Evolutionary conservation across 2,329 filamentous ascomycete species (phyloP).

Genomic region (Sporothrix pseudoabietina): DNA sequence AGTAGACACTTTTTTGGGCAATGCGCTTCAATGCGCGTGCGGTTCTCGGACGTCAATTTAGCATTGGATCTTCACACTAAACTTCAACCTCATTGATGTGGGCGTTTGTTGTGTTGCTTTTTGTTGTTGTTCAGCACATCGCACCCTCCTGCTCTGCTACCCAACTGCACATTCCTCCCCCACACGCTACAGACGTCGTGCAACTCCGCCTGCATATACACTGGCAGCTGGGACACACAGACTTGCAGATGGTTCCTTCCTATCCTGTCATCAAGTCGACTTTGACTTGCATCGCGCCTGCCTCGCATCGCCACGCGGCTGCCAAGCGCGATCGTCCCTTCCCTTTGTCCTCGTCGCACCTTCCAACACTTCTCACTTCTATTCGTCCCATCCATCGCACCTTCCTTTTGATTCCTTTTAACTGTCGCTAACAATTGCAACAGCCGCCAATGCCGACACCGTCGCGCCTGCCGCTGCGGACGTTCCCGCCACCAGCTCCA

Average conservation of each 20-base stretch:
- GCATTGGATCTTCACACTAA: background rate
- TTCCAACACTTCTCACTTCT: background rate
- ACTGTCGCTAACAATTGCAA: background rate
- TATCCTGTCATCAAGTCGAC: background rate
- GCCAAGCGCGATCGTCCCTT: conserved; percentile 4
- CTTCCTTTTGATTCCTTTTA: background rate
- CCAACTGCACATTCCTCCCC: conserved; percentile 4
- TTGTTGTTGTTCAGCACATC: background rate
- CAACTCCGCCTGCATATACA: background rate
- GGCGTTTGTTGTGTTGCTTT: background rate
- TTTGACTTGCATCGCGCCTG: background rate
- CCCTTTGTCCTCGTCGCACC: background rate
- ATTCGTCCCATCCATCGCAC: background rate
- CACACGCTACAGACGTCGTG: conserved; percentile 6
- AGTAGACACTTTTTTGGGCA: background rate
- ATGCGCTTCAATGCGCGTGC: background rate
- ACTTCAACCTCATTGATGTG: background rate
- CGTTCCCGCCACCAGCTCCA: conserved; percentile 20
- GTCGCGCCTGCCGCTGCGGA: conserved; percentile 32
- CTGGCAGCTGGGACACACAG: background rate
- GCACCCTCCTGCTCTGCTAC: conserved; percentile 5
- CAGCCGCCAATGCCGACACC: conserved; percentile 31
- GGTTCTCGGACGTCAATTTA: too few relatives aligned
- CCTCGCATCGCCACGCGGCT: background rate
- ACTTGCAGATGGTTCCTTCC: background rate